A percentile compares a stretch with the other conserved stretches of the same genome.
Evolutionary conservation across 306 rosid species (phyloP).

Genomic region (Carpinus viminea): DNA sequence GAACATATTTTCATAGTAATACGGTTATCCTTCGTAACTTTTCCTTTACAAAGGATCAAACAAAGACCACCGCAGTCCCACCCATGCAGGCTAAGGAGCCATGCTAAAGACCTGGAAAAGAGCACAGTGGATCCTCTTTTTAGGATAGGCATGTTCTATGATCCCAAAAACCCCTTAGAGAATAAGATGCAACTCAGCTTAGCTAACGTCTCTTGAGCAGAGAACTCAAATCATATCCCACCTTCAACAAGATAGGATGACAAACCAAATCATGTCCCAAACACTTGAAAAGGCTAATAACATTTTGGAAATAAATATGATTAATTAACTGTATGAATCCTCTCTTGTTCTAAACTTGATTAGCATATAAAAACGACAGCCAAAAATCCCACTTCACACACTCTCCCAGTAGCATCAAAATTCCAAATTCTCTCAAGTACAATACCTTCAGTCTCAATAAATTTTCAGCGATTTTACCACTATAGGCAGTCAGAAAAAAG

Average conservation of each 20-base stretch:
- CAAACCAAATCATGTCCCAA: not conserved
- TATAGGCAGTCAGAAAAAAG: not conserved
- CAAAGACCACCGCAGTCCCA: not conserved
- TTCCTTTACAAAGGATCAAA: not conserved
- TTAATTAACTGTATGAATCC: not conserved
- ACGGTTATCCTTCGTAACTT: not conserved
- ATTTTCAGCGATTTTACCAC: not conserved
- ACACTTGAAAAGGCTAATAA: conserved; percentile 8
- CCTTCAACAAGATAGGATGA: not conserved
- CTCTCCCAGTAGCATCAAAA: not conserved
- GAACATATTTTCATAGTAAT: not conserved
- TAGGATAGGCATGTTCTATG: not conserved
- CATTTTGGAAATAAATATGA: not conserved
- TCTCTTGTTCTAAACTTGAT: not conserved
- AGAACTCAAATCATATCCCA: not conserved
- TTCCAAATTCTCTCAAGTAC: not conserved
- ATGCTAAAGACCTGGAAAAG: not conserved
- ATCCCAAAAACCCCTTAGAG: not conserved
- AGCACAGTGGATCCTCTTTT: not conserved
- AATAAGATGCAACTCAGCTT: not conserved
- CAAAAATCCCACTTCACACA: not conserved
- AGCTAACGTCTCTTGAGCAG: not conserved
- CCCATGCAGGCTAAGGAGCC: not conserved
- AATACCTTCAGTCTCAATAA: not conserved
- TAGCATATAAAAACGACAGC: not conserved